Base-by-base conservation (phyloP, 2,329 filamentous ascomycete genomes). In the Aureobasidium leucospermi region DNA sequence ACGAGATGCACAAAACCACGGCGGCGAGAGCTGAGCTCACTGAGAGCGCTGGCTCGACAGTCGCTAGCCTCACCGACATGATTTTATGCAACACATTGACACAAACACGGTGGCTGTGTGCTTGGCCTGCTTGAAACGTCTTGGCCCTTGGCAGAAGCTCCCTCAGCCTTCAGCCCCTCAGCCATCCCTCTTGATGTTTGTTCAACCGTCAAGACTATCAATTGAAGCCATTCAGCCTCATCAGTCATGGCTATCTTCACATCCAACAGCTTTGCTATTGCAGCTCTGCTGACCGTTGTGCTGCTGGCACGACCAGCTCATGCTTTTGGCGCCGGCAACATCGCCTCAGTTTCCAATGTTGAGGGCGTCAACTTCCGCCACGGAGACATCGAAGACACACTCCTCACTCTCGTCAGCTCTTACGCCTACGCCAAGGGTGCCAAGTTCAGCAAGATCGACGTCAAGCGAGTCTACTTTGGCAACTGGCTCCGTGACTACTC, bases 351-450 rank as follows among this genome's bases (percentile, higher is more conserved):
- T 43, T 74, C 73, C 31, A 68, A 69, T 49, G 70, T 76, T 55
- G 74, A 80, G 65, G 78, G 78, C 7, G 70, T 76, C 61, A 80
- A 80, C 66, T 80, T 76, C 76, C 75, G 78, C 51, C 78, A 80
- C 76, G 78, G 78, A 60, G 78, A 80, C 64, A 79, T 80, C 59
- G 78, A 80, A 64, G 78, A 80, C 62, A 75, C 78, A 67, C 75
- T 80, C 52, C 47, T 60, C 23, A 62, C 60, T 13, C 58, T 62
- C n/a, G 38, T 62, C 36, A 57, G 45, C 31, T 60, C 60, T 1
- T 57, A 51, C 45, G 59, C 59, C 36, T 61, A 61, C 39, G 59
- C 51, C 36, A 56, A 52, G 51, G 65, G 65, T 10, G 59, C 63
- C 42, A 67, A 67, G 59, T 68, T 66, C 62, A 77, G 76, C 69